phyloP scores from a whole-genome alignment of 352 stramenopile genomes.

The Globisporangium ultimum region DNA sequence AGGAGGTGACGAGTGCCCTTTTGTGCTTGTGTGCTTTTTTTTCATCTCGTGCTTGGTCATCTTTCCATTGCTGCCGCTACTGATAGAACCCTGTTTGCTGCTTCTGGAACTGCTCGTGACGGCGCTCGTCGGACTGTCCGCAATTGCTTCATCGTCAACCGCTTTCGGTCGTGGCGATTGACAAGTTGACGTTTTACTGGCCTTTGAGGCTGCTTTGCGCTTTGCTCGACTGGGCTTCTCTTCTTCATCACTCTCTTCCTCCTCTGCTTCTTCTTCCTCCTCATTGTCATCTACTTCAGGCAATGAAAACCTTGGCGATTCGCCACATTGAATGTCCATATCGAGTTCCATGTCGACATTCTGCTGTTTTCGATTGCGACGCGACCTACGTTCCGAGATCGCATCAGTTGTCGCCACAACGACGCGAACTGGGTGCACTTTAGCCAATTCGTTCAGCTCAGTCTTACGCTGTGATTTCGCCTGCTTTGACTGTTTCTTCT shows the following conservation, averaged over 20 bases:
- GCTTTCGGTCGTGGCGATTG: no score
- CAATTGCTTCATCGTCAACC: no score
- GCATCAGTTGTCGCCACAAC: conserved; percentile 47
- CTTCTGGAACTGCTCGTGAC: no score
- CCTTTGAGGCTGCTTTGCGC: no score
- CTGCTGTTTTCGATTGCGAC: conserved; percentile 20
- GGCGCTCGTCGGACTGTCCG: no score
- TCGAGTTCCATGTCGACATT: conserved; percentile 60
- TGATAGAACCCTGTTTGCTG: background rate
- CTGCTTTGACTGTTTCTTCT: background rate
- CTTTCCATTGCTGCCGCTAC: conserved; percentile 4
- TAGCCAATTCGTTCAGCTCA: background rate
- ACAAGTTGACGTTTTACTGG: no score
- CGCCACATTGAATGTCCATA: conserved; percentile 36
- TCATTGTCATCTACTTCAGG: conserved; percentile 9
- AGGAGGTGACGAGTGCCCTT: no score
- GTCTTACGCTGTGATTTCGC: no score
- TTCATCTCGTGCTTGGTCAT: background rate
- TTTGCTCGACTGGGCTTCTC: background rate
- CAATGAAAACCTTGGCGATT: conserved; percentile 7
- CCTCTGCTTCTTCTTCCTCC: conserved; percentile 12
- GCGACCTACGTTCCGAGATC: conserved; percentile 37
- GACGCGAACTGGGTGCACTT: conserved; percentile 30
- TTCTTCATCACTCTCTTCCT: conserved; percentile 15
- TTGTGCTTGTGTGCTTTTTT: no score